A percentile compares a stretch with the other conserved stretches of the same genome.
These are phyloP conservation scores for Rhynchospora tenuis DNA, from an alignment of 176 grass and related monocot species.

Conservation along the genomic window DNA sequence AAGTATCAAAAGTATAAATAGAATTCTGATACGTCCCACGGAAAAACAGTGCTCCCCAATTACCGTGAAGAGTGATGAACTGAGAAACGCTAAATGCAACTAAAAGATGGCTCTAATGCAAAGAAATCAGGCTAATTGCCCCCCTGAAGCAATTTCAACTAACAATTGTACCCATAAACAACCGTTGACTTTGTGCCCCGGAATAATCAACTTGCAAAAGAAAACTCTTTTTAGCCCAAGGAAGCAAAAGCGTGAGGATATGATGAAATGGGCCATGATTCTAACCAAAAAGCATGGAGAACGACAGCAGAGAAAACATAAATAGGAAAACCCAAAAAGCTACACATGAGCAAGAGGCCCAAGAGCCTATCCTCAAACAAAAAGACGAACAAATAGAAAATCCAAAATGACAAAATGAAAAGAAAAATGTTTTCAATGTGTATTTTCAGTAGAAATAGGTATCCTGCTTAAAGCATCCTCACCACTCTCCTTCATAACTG, in stretches of 20 bases:
- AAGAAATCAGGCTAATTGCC: background rate
- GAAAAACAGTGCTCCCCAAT: too few species aligned
- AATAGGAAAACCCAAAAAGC: slow-evolving; percentile 41
- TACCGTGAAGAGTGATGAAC: too few species aligned
- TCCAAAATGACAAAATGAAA: slow-evolving; percentile 37
- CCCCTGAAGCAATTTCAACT: background rate
- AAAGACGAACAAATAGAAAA: slow-evolving; percentile 15
- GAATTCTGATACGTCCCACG: too few species aligned
- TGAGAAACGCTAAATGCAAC: background rate
- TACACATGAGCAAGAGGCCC: slow-evolving; percentile 26
- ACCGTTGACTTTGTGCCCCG: background rate
- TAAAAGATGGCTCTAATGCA: background rate
- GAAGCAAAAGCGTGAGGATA: background rate
- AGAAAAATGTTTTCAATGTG: slow-evolving; percentile 96
- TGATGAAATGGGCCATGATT: slow-evolving; percentile 22
- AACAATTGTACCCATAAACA: background rate
- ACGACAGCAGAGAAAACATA: slow-evolving; percentile 34
- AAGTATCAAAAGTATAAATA: too few species aligned
- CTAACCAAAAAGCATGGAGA: slow-evolving; percentile 27
- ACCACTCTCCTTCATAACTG: slow-evolving; percentile 44
- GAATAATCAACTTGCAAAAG: background rate
- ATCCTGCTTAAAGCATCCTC: slow-evolving; percentile 96
- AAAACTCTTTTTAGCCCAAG: background rate
- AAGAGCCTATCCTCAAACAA: slow-evolving; percentile 40
- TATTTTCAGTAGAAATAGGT: slow-evolving; percentile 97